Evolutionary conservation across 768 basidiomycete genomes (phyloP).

Genomic region (Russula sp.): DNA sequence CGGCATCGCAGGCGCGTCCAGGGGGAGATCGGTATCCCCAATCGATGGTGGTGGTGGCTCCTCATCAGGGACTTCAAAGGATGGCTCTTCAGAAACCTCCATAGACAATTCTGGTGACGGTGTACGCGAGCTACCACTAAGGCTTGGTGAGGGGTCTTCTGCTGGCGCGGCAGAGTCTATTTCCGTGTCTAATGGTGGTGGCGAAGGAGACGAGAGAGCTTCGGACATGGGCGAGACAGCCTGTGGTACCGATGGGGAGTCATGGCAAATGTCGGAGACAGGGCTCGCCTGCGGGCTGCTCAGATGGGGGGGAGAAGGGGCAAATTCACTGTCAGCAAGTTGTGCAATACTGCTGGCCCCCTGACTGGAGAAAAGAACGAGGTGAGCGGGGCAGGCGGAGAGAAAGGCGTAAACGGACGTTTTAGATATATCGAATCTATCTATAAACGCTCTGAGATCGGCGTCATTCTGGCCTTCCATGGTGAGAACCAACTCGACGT

Average conservation of each 20-base stretch:
- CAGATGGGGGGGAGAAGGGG: slow-evolving; percentile 17
- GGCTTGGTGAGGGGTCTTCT: slow-evolving; percentile 6
- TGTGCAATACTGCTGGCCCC: slow-evolving; percentile 31
- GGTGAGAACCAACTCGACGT: slow-evolving; percentile 38
- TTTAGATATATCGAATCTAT: slow-evolving; percentile 48
- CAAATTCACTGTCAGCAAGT: slow-evolving; percentile 27
- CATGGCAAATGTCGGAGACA: slow-evolving; percentile 1
- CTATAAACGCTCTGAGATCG: slow-evolving; percentile 47
- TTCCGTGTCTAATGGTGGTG: slow-evolving; percentile 4
- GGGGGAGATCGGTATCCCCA: neutral
- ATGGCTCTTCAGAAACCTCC: slow-evolving; percentile 8
- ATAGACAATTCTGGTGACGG: slow-evolving; percentile 12
- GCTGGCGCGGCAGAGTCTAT: neutral
- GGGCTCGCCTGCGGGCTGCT: slow-evolving; percentile 12
- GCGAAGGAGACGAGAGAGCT: slow-evolving; percentile 22
- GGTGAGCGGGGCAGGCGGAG: slow-evolving; percentile 3
- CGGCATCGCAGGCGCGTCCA: neutral
- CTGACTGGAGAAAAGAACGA: slow-evolving; percentile 28
- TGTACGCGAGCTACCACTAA: neutral
- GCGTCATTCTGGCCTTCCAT: slow-evolving; percentile 36
- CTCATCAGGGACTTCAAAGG: slow-evolving; percentile 5
- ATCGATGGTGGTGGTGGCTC: slow-evolving; percentile 1
- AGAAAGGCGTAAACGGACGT: slow-evolving; percentile 35
- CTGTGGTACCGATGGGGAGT: neutral
- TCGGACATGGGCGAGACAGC: slow-evolving; percentile 27